These are phyloP conservation scores for Puccinia hordei DNA, from an alignment of 1,284 basidiomycete species.

Conservation along the genomic window DNA sequence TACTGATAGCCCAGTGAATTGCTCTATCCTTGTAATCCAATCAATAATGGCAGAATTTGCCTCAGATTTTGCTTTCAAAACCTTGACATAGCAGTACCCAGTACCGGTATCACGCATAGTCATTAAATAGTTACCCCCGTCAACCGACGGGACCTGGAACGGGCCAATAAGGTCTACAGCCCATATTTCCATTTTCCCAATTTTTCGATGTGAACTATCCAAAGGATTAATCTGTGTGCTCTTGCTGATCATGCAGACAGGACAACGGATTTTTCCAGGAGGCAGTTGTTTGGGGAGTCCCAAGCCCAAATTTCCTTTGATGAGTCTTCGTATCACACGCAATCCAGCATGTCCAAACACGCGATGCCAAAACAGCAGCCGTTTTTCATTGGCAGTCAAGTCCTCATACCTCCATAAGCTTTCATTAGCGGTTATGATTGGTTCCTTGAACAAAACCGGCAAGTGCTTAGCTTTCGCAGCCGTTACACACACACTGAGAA, in stretches of 20 bases:
- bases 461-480: too few relatives aligned
- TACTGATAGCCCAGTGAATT: background rate
- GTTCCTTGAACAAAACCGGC: too few relatives aligned
- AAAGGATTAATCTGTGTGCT: background rate
- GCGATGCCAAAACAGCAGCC: background rate
- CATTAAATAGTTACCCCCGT: background rate
- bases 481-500: too few relatives aligned
- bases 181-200: background rate
- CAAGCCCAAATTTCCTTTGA: background rate
- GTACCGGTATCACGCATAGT: background rate
- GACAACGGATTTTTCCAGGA: background rate
- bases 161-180: background rate
- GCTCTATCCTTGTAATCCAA: background rate
- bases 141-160: background rate
- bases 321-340: background rate
- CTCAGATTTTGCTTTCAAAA: slow-evolving; percentile 2
- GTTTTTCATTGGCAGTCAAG: background rate
- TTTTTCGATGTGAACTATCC: too few relatives aligned
- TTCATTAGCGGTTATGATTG: too few relatives aligned
- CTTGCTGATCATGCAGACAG: background rate
- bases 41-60: background rate
- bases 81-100: background rate
- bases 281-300: background rate
- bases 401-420: background rate
- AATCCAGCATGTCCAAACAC: slow-evolving; percentile 5